phyloP scores from a whole-genome alignment of 805 yeast genomes.

The Teunomyces atbi region DNA sequence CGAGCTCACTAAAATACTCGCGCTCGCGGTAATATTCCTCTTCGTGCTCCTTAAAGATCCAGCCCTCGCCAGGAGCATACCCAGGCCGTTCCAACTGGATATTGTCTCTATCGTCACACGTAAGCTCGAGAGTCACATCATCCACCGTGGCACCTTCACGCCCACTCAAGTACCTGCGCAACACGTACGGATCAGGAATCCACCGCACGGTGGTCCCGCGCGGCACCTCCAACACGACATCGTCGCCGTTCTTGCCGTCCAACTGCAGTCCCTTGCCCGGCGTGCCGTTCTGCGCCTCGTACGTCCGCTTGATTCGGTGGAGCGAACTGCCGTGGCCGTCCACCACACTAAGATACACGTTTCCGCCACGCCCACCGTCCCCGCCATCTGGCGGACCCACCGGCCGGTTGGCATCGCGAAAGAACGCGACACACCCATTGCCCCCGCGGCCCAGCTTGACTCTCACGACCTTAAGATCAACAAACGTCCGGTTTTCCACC shows the following conservation, averaged over 20 bases:
- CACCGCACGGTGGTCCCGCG: slow-evolving; percentile 85
- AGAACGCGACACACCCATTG: slow-evolving; percentile 80
- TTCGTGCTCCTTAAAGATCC: slow-evolving; percentile 81
- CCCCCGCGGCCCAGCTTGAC: slow-evolving; percentile 85
- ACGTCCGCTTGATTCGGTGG: slow-evolving; percentile 64
- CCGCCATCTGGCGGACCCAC: slow-evolving; percentile 99
- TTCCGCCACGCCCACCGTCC: slow-evolving; percentile 95
- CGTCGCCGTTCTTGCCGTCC: slow-evolving; percentile 84
- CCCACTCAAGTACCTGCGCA: slow-evolving; percentile 23
- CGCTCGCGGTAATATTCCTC: slow-evolving; percentile 65
- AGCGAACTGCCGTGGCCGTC: slow-evolving; percentile 62
- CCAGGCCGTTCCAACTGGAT: slow-evolving; percentile 64
- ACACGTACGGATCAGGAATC: slow-evolving; percentile 71
- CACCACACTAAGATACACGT: slow-evolving; percentile 78
- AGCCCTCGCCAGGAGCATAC: slow-evolving; percentile 74
- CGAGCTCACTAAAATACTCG: slow-evolving; percentile 65
- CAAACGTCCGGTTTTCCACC: slow-evolving; percentile 39
- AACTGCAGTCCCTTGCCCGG: slow-evolving; percentile 73
- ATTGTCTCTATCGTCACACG: slow-evolving; percentile 23
- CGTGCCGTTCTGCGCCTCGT: slow-evolving; percentile 70
- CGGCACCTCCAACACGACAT: slow-evolving; percentile 80
- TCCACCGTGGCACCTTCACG: slow-evolving; percentile 16
- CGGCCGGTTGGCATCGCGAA: slow-evolving; percentile 79
- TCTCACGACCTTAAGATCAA: slow-evolving; percentile 66
- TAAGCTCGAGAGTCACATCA: slow-evolving; percentile 31